Percentiles rank a stretch among this genome's conserved stretches.
Conservation (phyloP, 139 green algal genomes). For the Chlorella ohadii region DNA sequence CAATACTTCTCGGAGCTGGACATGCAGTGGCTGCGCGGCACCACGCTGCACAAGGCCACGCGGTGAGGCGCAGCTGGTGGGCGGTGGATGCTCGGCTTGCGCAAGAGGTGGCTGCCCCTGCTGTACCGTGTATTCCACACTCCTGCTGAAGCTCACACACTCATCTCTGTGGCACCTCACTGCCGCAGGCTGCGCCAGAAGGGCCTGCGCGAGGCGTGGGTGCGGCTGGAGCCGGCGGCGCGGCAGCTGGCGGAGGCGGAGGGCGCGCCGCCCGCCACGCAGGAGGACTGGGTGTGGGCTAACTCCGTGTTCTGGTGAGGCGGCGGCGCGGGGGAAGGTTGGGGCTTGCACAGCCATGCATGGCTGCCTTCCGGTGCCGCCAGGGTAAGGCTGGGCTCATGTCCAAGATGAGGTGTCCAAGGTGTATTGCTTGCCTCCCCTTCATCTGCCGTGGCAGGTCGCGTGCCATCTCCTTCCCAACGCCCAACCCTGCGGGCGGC, state of each 20-base stretch:
- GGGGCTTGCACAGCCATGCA: too few species aligned
- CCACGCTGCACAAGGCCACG: conserved; percentile 66
- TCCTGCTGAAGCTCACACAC: too few species aligned
- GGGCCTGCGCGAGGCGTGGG: conserved; percentile 33
- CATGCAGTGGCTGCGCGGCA: conserved; percentile 76
- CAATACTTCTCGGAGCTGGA: conserved; percentile 53
- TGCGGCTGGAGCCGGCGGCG: conserved; percentile 48
- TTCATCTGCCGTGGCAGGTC: conserved; percentile 36
- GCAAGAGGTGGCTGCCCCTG: too few species aligned
- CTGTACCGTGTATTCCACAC: too few species aligned
- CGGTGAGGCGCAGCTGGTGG: conserved; percentile 9
- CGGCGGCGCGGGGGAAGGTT: too few species aligned
- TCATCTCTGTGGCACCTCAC: too few species aligned
- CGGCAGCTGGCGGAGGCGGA: conserved; percentile 32
- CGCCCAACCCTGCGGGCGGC: background rate
- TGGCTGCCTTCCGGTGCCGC: too few species aligned
- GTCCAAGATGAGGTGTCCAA: too few species aligned
- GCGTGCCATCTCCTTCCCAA: conserved; percentile 43
- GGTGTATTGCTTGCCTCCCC: too few species aligned
- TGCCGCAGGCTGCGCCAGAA: conserved; percentile 48
- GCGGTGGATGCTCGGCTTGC: too few species aligned
- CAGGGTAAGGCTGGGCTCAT: too few species aligned
- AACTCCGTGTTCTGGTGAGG: conserved; percentile 56
- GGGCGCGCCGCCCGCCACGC: conserved; percentile 33
- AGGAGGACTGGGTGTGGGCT: conserved; percentile 82